Evolutionary conservation across 352 stramenopile species (phyloP).

Genomic region (Pythium utonaiense): DNA sequence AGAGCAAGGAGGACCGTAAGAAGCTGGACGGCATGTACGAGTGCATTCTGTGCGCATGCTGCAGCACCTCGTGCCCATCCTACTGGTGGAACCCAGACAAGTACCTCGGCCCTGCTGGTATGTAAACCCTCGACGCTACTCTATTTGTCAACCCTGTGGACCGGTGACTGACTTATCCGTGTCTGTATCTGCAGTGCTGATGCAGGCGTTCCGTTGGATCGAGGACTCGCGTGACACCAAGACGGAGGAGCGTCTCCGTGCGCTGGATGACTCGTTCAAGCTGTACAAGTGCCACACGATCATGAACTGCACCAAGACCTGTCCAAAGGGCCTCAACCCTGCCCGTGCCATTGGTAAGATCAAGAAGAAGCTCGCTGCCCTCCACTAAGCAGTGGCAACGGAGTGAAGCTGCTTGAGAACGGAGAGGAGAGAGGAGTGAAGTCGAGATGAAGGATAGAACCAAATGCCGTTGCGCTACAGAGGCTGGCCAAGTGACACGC

Average conservation of each 20-base stretch:
- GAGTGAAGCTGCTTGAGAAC: background rate
- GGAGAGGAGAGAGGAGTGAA: background rate
- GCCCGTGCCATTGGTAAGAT: conserved; percentile 98
- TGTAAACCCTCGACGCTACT: no score
- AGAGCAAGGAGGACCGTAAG: conserved; percentile 96
- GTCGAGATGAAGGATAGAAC: background rate
- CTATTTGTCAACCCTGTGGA: no score
- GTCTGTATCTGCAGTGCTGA: conserved; percentile 56
- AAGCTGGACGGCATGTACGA: conserved; percentile 99
- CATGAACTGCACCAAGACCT: conserved; percentile 99
- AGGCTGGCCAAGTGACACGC: background rate
- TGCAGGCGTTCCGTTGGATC: conserved; percentile 98
- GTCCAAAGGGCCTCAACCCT: conserved; percentile 99
- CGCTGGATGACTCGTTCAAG: conserved; percentile 98
- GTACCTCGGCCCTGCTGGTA: conserved; percentile 90
- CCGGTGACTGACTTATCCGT: no score
- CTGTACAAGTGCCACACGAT: conserved; percentile 99
- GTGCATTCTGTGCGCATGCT: conserved; percentile 99
- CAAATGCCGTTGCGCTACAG: background rate
- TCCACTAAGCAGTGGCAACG: conserved; percentile 49
- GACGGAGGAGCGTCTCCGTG: conserved; percentile 93
- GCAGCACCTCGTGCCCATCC: conserved; percentile 97
- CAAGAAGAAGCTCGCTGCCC: conserved; percentile 92
- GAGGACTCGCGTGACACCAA: conserved; percentile 97
- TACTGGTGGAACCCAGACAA: conserved; percentile 99